Conservation (phyloP, 2,329 filamentous ascomycete genomes). For the Colletotrichum kahawae region DNA sequence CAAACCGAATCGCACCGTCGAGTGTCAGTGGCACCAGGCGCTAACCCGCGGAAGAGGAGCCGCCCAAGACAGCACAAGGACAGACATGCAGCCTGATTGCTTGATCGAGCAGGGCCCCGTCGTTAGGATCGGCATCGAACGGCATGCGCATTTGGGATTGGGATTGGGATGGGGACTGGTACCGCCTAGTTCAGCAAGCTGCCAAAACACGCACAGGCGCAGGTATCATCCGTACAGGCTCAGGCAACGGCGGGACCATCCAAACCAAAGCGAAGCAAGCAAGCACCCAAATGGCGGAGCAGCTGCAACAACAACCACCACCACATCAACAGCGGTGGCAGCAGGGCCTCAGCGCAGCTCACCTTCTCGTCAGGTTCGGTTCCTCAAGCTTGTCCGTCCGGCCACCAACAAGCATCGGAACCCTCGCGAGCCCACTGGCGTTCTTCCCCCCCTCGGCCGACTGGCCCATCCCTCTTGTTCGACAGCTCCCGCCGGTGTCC, state of each 20-base stretch:
- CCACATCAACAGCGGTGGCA: neutral
- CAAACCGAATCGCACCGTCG: neutral
- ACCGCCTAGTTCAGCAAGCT: neutral
- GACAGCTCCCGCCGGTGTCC: neutral
- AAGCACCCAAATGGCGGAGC: neutral
- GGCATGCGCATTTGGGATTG: conserved; percentile 12
- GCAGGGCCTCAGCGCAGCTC: neutral
- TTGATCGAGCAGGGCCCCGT: conserved; percentile 16
- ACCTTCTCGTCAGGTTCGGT: neutral
- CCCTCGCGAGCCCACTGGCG: neutral
- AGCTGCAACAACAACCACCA: neutral
- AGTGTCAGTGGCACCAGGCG: conserved; percentile 1
- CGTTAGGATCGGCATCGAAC: conserved; percentile 18
- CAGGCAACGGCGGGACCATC: neutral
- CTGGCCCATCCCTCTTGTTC: neutral
- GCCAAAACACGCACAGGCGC: conserved; percentile 11
- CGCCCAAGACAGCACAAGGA: conserved; percentile 15
- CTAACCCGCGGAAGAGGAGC: conserved; percentile 19
- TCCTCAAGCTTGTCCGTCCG: neutral
- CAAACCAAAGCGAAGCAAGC: neutral
- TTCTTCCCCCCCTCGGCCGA: neutral
- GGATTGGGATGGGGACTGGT: neutral
- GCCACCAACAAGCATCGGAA: conserved; percentile 14
- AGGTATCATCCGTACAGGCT: conserved; percentile 6
- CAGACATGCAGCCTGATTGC: conserved; percentile 19